Conservation (phyloP, 2,329 filamentous ascomycete species). For the Colletotrichum acutatum region DNA sequence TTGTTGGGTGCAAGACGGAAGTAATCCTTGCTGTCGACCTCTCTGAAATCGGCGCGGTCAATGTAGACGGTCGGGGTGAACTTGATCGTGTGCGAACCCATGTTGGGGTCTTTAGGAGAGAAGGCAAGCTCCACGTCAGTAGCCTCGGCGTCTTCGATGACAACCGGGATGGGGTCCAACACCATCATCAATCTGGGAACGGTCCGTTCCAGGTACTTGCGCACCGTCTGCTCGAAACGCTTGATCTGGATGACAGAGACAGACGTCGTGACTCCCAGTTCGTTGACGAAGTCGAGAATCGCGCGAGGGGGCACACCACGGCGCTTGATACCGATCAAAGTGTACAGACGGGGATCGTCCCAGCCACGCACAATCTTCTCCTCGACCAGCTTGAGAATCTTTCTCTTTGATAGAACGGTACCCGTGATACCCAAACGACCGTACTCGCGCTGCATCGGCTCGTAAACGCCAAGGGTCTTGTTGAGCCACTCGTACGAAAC, state of each 20-base stretch:
- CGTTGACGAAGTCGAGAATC: slow-evolving; percentile 89
- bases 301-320: slow-evolving; percentile 89
- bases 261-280: slow-evolving; percentile 89
- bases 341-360: slow-evolving; percentile 93
- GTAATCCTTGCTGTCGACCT: slow-evolving; percentile 79
- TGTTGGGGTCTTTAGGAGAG: slow-evolving; percentile 80
- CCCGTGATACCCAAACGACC: slow-evolving; percentile 65
- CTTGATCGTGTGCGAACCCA: slow-evolving; percentile 68
- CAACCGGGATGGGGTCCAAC: slow-evolving; percentile 83
- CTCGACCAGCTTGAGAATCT: slow-evolving; percentile 82
- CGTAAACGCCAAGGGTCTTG: slow-evolving; percentile 79
- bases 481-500: slow-evolving; percentile 94
- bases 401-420: slow-evolving; percentile 88
- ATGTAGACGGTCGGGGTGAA: slow-evolving; percentile 88
- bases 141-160: slow-evolving; percentile 82
- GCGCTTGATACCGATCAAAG: slow-evolving; percentile 83
- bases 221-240: slow-evolving; percentile 87
- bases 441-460: slow-evolving; percentile 94
- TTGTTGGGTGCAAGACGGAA: slow-evolving; percentile 85
- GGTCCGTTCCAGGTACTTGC: slow-evolving; percentile 86
- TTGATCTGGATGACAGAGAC: slow-evolving; percentile 81
- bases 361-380: slow-evolving; percentile 84
- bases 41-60: slow-evolving; percentile 82
- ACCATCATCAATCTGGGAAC: slow-evolving; percentile 92
- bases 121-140: slow-evolving; percentile 77